phyloP scores from a whole-genome alignment of 768 basidiomycete species.

The Pleurotus salmoneostramineus region DNA sequence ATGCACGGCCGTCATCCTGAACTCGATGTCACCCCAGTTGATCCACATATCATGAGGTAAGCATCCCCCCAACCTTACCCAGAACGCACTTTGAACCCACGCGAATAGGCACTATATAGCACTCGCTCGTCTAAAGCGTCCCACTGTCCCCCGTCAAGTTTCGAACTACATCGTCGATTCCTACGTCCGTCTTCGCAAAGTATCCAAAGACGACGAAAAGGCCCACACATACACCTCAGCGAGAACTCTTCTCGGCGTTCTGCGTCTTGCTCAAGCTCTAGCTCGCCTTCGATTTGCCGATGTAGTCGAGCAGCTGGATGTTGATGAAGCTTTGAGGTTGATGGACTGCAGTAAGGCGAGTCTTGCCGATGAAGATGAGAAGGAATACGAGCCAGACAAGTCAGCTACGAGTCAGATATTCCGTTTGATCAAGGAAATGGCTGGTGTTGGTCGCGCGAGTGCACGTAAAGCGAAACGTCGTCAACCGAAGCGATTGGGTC shows the following conservation, averaged over 20 bases:
- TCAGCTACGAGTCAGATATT: conserved; percentile 84
- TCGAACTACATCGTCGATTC: conserved; percentile 93
- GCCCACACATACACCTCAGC: conserved; percentile 94
- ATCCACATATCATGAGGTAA: conserved; percentile 86
- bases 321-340: conserved; percentile 93
- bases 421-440: conserved; percentile 89
- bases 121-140: conserved; percentile 80
- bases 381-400: conserved; percentile 67
- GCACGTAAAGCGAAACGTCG: conserved; percentile 26
- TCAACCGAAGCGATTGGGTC: conserved; percentile 55
- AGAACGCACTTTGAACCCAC: not conserved
- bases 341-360: conserved; percentile 98
- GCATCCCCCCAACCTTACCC: not conserved
- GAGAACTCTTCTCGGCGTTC: conserved; percentile 89
- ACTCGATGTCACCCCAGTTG: conserved; percentile 78
- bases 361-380: conserved; percentile 75
- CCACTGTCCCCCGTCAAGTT: conserved; percentile 84
- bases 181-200: conserved; percentile 92
- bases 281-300: conserved; percentile 87
- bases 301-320: conserved; percentile 78
- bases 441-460: conserved; percentile 32
- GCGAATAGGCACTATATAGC: conserved; percentile 87
- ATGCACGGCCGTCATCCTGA: conserved; percentile 92
- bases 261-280: conserved; percentile 92
- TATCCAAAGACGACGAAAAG: conserved; percentile 90